Conservation (phyloP, 2,329 filamentous ascomycete genomes). For the Talaromyces sp. region DNA sequence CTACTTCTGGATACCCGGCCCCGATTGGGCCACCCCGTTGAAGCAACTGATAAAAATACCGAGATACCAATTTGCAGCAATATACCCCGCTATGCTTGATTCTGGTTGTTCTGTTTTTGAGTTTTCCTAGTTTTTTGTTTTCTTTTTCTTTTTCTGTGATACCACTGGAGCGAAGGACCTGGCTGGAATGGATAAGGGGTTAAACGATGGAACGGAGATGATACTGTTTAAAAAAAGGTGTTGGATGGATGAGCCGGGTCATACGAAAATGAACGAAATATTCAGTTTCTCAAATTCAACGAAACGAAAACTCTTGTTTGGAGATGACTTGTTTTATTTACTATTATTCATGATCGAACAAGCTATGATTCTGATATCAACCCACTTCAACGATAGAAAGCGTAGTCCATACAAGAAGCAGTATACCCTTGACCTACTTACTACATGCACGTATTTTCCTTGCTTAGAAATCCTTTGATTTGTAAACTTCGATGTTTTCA, state of each 20-base stretch:
- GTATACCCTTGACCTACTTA: neutral
- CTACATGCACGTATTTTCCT: no score
- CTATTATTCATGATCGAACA: neutral
- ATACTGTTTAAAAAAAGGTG: neutral
- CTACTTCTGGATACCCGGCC: conserved; percentile 94
- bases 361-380: neutral
- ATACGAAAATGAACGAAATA: neutral
- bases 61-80: conserved; percentile 39
- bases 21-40: conserved; percentile 85
- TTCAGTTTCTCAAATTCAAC: neutral
- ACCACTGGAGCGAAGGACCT: conserved; percentile 20
- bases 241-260: neutral
- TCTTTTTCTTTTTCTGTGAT: conserved; percentile 38
- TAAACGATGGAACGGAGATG: neutral
- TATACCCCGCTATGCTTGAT: conserved; percentile 38
- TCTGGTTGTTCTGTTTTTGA: conserved; percentile 25
- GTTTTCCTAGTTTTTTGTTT: conserved; percentile 25
- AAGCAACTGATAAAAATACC: conserved; percentile 16
- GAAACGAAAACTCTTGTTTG: neutral
- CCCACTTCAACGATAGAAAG: neutral
- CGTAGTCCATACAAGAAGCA: neutral
- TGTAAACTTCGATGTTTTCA: no score
- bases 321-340: neutral
- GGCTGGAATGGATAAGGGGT: conserved; percentile 8
- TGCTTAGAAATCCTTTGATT: no score